A percentile compares a stretch with the other conserved stretches of the same genome.
Evolutionary conservation across 805 yeast species (phyloP).

Genomic region (Phaffomyces opuntiae): DNA sequence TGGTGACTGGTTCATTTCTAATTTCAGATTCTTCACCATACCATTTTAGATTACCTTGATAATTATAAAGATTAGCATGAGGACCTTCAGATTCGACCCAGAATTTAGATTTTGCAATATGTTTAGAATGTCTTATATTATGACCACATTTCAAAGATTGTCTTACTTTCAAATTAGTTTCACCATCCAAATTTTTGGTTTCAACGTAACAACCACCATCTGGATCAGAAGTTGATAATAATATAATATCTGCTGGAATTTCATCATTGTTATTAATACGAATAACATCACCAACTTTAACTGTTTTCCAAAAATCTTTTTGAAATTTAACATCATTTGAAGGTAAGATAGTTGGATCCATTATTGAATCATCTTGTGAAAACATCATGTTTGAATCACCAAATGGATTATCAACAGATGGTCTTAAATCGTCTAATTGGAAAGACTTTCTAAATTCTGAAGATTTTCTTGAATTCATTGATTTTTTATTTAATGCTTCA

Average conservation of each 20-base stretch:
- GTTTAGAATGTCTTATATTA: slow-evolving; percentile 40
- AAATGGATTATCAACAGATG: slow-evolving; percentile 22
- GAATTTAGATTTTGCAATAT: slow-evolving; percentile 45
- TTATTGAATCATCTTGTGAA: slow-evolving; percentile 39
- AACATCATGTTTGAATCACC: slow-evolving; percentile 22
- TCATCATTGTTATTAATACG: slow-evolving; percentile 72
- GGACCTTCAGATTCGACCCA: slow-evolving; percentile 83
- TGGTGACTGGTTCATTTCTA: slow-evolving; percentile 56
- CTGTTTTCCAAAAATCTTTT: slow-evolving; percentile 58
- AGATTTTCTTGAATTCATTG: slow-evolving; percentile 28
- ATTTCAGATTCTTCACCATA: slow-evolving; percentile 24
- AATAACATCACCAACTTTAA: slow-evolving; percentile 67
- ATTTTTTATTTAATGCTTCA: slow-evolving; percentile 20
- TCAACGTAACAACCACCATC: slow-evolving; percentile 70
- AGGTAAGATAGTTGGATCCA: slow-evolving; percentile 53
- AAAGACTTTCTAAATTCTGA: slow-evolving; percentile 25
- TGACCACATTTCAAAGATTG: slow-evolving; percentile 63
- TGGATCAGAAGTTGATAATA: slow-evolving; percentile 58
- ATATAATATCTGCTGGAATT: slow-evolving; percentile 68
- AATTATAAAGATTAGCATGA: slow-evolving; percentile 67
- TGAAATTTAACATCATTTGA: slow-evolving; percentile 37
- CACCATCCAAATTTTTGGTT: slow-evolving; percentile 30
- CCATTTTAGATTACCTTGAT: slow-evolving; percentile 64
- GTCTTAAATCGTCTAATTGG: slow-evolving; percentile 21
- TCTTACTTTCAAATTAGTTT: slow-evolving; percentile 68